Evolutionary conservation across 2,329 filamentous ascomycete genomes (phyloP), one percentile per base, ranked within the genome.

Genomic region (Xylaria sp.): DNA sequence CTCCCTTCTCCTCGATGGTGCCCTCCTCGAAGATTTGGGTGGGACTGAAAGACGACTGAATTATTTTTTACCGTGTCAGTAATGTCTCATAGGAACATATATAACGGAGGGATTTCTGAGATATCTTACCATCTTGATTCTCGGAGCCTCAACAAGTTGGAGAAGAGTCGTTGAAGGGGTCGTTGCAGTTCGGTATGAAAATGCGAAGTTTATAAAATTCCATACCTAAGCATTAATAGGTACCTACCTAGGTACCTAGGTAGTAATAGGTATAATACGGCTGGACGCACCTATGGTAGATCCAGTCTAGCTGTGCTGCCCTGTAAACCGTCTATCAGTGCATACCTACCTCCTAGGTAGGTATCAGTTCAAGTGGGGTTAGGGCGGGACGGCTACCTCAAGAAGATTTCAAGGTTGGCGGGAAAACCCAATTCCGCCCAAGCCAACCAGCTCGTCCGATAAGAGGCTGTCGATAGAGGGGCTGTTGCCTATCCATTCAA

Each of bases 11-110:
- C 83, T 98, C 93, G 65, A 92, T 96, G 73, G 96, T 96, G 79
- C 96, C 94, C 81, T 97, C 93, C 77, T 94, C 93, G 83, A 98
- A 98, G 85, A 98, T 98, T 83, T 98, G 95, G 71, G 94, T 97
- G 77, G 95, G 94, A 83, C 94, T 96, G 81, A 90, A 90, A 74
- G 88, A 90, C 73, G 82, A 78, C 83, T 83, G 39, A n/a, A n/a
- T 73, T 69, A 53, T 13, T 27, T 29, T 49, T 33, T 9, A 31
- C 20, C 39, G 33, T 45, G 63, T 72, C 61, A 73, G 70, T 27
- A 53, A 58, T 15, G 33, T 20, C 17, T 17, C 2, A 25, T 39
- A 38, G 39, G 4, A 11, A 33, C 25, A 29, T 31, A 33, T 20
- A 25, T 38, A 27, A n/a, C 13, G 27, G 20, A 42, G 20, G 13